Conservation (phyloP, 305 asterid genomes). For the Ruellia speciosa region DNA sequence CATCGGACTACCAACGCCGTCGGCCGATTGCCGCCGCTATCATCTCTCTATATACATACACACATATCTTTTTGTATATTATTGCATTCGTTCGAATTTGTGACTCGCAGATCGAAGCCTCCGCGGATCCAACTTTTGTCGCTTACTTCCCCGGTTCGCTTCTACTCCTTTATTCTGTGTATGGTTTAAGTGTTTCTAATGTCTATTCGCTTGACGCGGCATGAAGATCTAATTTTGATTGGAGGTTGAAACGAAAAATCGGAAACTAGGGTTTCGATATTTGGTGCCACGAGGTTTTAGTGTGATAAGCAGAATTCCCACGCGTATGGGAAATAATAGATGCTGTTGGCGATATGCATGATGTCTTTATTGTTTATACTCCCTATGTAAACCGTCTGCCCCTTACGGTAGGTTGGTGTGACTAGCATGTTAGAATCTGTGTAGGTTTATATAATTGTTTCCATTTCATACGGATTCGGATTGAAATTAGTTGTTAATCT, state of each 20-base stretch:
- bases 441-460: background rate
- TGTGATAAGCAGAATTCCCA: background rate
- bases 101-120: constrained; percentile 28
- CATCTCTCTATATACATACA: background rate
- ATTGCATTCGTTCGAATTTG: constrained; percentile 23
- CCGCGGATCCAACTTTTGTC: constrained; percentile 30
- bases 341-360: constrained; percentile 10
- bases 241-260: background rate
- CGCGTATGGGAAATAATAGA: constrained; percentile 5
- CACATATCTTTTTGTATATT: background rate
- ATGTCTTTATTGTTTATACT: background rate
- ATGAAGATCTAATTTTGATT: constrained; percentile 25
- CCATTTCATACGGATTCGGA: background rate
- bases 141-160: constrained; percentile 20
- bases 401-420: constrained; percentile 1
- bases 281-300: constrained; percentile 17
- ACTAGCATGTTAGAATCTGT: constrained; percentile 9
- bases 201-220: constrained; percentile 14
- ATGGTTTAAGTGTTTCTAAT: constrained; percentile 8
- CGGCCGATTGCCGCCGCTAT: constrained; percentile 2
- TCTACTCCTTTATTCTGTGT: constrained; percentile 17
- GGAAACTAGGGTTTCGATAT: constrained; percentile 34
- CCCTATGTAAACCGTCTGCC: constrained; percentile 7
- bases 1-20: constrained; percentile 26
- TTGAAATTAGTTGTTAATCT: background rate